These are phyloP conservation scores for Trametes cingulata DNA, from an alignment of 768 basidiomycete species.

Conservation along the genomic window DNA sequence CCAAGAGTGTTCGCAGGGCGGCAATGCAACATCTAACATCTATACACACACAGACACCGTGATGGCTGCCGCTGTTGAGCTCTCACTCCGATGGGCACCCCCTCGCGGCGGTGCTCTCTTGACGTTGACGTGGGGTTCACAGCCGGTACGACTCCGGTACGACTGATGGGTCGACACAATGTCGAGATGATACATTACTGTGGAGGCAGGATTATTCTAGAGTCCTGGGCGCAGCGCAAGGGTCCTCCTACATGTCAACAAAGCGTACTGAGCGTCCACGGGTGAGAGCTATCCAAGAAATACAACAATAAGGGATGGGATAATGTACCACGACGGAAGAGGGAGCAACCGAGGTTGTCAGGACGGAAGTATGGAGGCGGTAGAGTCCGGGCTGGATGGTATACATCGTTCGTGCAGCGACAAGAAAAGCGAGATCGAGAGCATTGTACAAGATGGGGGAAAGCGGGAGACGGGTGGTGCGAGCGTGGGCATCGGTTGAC, in stretches of 20 bases:
- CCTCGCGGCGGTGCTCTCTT: not conserved
- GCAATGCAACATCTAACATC: no score
- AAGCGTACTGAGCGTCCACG: constrained; percentile 1
- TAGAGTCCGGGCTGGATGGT: not conserved
- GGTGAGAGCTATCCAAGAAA: not conserved
- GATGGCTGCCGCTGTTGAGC: no score
- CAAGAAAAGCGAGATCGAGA: constrained; percentile 11
- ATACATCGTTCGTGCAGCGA: not conserved
- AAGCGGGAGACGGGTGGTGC: not conserved
- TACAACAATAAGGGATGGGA: not conserved
- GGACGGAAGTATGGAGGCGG: not conserved
- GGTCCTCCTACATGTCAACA: not conserved
- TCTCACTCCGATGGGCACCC: no score
- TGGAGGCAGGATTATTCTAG: not conserved
- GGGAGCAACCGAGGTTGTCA: not conserved
- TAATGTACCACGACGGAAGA: not conserved
- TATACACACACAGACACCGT: no score
- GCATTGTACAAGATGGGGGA: not conserved
- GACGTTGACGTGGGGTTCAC: not conserved
- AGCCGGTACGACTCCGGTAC: not conserved
- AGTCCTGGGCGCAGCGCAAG: not conserved
- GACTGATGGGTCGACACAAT: not conserved
- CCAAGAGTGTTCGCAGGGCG: no score
- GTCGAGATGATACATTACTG: constrained; percentile 2
- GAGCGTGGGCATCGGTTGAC: not conserved